Base-by-base conservation (phyloP, 164 flowering plant species). In the Tetrastigma voinierianum region DNA sequence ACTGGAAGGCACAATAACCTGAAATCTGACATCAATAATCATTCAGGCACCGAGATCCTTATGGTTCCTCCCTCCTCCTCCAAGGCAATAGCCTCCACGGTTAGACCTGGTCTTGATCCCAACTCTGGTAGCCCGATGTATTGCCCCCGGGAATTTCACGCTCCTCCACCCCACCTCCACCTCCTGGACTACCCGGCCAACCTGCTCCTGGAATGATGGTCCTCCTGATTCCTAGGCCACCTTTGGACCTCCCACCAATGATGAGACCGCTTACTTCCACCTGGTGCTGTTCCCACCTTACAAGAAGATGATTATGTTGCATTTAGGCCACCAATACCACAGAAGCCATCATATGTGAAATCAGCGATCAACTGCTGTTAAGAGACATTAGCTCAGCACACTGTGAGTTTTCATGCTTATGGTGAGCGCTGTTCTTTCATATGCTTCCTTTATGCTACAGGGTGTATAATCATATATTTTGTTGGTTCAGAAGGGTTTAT, bases 351-450 rank as follows among this genome's bases (percentile, higher is more conserved):
- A 12, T 96, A 90, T 77, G 82, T 96, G 15, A 96, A 96, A 71
- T 93, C 99, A 61, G 99, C 99, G 93, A 62, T 82, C 98, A 13
- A 96, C 99, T 56, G 99, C 93, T 74, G 96, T 96, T 60, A 96
- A 88, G 86, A 86, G 98, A 78, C 98, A 49, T 85, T 96, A 21
- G 99, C 99, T 49, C 99, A 96, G 77, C 99, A 96, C 78, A 93
- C 94, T n/a, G 98, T 98, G 18, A 90, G 65, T 95, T 96, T 58
- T 93, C 99, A 49, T n/a, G 77, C 99, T 55, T n/a, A 96, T 96
- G 99, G 99, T 96, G 55, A 80, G 89, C 80, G 67, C 49, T 6
- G 21, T 47, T 73, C 25, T 40, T 54, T 25, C 45, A 19, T 15
- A 9, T 40, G 47, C 14, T 44, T 46, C 46, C n/a, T 18, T 9